Conservation (phyloP, 805 yeast genomes). For the Cyberlindnera subsufficiens region DNA sequence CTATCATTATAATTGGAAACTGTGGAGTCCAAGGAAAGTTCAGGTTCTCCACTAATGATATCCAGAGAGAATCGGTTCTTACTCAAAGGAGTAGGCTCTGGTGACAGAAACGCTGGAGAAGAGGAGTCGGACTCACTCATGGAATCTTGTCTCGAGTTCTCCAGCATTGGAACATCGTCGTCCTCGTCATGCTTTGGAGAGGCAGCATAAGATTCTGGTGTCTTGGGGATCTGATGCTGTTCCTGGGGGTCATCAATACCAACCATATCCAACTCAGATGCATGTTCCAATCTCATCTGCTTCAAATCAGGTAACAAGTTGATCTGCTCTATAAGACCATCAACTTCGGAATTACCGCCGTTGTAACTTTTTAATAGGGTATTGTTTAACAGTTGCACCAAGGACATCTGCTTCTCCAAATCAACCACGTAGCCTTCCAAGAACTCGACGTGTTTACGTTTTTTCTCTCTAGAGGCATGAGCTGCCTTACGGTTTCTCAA, state of each 20-base stretch:
- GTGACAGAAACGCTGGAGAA: conserved; percentile 8
- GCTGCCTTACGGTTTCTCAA: conserved; percentile 95
- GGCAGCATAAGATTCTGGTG: conserved; percentile 21
- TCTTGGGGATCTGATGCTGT: conserved; percentile 16
- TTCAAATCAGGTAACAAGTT: conserved; percentile 19
- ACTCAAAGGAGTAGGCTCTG: conserved; percentile 12
- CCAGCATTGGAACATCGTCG: conserved; percentile 13
- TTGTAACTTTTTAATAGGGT: conserved; percentile 11
- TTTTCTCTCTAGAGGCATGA: conserved; percentile 94
- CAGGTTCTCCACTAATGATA: conserved; percentile 13
- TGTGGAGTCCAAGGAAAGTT: background rate
- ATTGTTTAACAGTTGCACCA: conserved; percentile 13
- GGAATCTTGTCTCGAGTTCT: conserved; percentile 11
- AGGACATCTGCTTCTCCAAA: conserved; percentile 19
- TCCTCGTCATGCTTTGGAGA: conserved; percentile 14
- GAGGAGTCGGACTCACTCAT: conserved; percentile 7
- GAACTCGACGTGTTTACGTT: conserved; percentile 84
- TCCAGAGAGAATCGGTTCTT: conserved; percentile 21
- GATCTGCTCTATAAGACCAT: conserved; percentile 9
- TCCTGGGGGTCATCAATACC: conserved; percentile 8
- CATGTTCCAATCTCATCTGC: conserved; percentile 17
- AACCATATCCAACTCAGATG: conserved; percentile 12
- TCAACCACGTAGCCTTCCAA: conserved; percentile 43
- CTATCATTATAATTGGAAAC: background rate
- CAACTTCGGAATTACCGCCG: conserved; percentile 17